phyloP scores from a whole-genome alignment of 768 basidiomycete genomes.

The Arthromyces matolae region DNA sequence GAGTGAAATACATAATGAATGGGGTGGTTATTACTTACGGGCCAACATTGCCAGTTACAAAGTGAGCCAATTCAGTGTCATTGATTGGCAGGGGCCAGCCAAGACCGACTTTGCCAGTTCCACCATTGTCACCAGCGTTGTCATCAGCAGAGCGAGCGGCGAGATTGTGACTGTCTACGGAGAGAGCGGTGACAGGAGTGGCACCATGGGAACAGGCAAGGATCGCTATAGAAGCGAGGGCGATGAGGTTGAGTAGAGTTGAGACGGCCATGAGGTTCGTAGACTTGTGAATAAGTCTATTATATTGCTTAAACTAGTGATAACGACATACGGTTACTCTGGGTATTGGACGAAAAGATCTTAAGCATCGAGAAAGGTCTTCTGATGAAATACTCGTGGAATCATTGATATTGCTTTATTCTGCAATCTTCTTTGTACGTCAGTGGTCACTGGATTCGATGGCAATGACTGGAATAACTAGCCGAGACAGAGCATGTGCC shows the following conservation, averaged over 20 bases:
- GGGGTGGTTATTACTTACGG: conserved; percentile 31
- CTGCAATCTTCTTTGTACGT: no score
- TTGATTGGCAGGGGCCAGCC: conserved; percentile 67
- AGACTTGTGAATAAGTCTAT: no score
- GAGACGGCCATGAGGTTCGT: conserved; percentile 44
- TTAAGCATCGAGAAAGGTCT: no score
- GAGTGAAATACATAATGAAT: not conserved
- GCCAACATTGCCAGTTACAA: conserved; percentile 39
- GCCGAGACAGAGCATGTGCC: no score
- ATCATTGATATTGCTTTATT: no score
- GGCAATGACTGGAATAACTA: no score
- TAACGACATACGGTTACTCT: no score
- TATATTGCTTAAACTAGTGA: no score
- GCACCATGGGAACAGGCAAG: conserved; percentile 48
- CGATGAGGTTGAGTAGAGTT: conserved; percentile 55
- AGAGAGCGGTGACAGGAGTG: conserved; percentile 50
- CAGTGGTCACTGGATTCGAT: no score
- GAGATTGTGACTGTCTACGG: conserved; percentile 33
- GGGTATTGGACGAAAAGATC: no score
- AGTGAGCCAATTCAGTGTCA: conserved; percentile 46
- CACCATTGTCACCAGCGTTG: conserved; percentile 18
- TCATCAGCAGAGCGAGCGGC: conserved; percentile 41
- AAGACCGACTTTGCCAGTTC: conserved; percentile 51
- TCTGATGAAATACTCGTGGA: no score
- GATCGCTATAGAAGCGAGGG: conserved; percentile 55